Conservation (phyloP, 1,139 yeast genomes). For the Saccharomyces pastorianus region DNA sequence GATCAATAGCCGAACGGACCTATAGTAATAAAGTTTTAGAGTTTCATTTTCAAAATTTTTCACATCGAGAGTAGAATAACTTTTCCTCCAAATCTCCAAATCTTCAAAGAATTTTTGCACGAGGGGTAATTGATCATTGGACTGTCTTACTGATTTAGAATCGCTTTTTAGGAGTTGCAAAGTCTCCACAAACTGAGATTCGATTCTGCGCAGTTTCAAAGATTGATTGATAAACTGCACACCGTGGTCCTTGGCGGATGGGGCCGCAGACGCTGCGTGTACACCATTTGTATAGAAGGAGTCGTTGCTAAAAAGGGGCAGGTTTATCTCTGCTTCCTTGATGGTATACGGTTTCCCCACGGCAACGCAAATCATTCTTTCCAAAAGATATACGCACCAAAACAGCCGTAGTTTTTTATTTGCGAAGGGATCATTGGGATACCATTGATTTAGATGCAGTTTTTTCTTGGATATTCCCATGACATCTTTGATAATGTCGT, state of each 20-base stretch:
- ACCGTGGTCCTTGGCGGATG: slow-evolving; percentile 17
- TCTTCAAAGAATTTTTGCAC: slow-evolving; percentile 41
- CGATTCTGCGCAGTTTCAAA: slow-evolving; percentile 45
- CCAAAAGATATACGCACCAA: slow-evolving; percentile 52
- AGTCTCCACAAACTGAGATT: slow-evolving; percentile 46
- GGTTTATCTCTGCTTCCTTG: slow-evolving; percentile 39
- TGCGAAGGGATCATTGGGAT: slow-evolving; percentile 30
- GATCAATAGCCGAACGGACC: slow-evolving; percentile 46
- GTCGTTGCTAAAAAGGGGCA: slow-evolving; percentile 39
- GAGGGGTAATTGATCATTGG: slow-evolving; percentile 33
- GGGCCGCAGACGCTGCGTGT: slow-evolving; percentile 2
- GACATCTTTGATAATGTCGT: slow-evolving; percentile 44
- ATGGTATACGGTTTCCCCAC: slow-evolving; percentile 47
- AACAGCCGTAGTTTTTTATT: slow-evolving; percentile 43
- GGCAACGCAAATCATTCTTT: slow-evolving; percentile 48
- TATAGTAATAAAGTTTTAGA: slow-evolving; percentile 44
- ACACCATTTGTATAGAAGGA: slow-evolving; percentile 19
- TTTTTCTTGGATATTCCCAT: slow-evolving; percentile 36
- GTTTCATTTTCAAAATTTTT: slow-evolving; percentile 45
- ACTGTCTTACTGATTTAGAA: slow-evolving; percentile 15
- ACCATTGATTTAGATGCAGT: slow-evolving; percentile 35
- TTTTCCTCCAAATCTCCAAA: slow-evolving; percentile 44
- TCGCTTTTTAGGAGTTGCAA: slow-evolving; percentile 33
- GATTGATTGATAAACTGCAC: slow-evolving; percentile 46
- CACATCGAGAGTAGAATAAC: slow-evolving; percentile 32